These are phyloP conservation scores for Cladosporium halotolerans DNA, from an alignment of 2,329 filamentous ascomycete genomes.

Conservation along the genomic window DNA sequence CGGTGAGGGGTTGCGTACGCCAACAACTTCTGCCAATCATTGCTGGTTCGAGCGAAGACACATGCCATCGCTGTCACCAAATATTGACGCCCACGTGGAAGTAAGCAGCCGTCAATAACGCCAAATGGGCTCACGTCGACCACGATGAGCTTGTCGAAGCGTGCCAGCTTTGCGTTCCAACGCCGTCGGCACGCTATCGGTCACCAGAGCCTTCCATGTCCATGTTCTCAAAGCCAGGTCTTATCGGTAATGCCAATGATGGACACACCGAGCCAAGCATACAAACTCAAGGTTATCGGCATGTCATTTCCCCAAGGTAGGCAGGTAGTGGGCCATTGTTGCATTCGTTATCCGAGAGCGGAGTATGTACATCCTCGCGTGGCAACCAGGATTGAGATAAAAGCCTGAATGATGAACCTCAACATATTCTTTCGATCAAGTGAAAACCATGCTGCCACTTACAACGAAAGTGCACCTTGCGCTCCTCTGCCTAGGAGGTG, in stretches of 20 bases:
- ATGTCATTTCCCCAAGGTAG: neutral
- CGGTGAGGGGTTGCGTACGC: neutral
- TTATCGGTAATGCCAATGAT: conserved; percentile 8
- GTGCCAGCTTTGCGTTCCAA: too few relatives aligned
- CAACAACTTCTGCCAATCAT: neutral
- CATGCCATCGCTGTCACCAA: too few relatives aligned
- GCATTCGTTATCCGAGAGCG: neutral
- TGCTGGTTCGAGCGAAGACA: too few relatives aligned
- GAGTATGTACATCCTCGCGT: neutral
- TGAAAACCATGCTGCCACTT: neutral
- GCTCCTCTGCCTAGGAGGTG: neutral
- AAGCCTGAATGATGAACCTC: too few relatives aligned
- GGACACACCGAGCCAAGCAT: conserved; percentile 5
- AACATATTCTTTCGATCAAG: neutral
- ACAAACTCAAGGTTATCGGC: conserved; percentile 1
- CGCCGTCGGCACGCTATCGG: too few relatives aligned
- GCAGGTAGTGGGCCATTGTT: conserved; percentile 8
- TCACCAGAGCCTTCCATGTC: neutral
- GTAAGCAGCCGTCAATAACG: too few relatives aligned
- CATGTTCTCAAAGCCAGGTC: neutral
- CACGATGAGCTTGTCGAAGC: too few relatives aligned
- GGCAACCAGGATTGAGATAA: too few relatives aligned
- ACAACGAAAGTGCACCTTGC: neutral
- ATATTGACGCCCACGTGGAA: too few relatives aligned
- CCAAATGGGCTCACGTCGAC: too few relatives aligned